phyloP scores from a whole-genome alignment of 2,329 filamentous ascomycete genomes.

The Neonectria punicea region DNA sequence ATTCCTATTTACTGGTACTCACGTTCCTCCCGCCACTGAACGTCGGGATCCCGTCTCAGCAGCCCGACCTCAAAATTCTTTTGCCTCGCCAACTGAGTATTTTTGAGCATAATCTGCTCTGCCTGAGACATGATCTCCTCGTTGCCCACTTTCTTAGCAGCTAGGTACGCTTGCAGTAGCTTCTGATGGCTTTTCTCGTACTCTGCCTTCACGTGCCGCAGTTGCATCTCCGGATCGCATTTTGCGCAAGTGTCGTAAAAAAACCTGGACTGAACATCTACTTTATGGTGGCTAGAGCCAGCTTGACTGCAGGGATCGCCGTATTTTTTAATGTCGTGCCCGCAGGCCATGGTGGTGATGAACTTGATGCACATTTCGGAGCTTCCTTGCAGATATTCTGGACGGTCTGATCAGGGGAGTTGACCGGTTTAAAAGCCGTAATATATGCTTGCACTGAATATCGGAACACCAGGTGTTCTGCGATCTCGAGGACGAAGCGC shows the following conservation, averaged over 20 bases:
- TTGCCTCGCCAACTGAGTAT: slow-evolving; percentile 30
- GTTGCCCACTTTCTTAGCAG: slow-evolving; percentile 39
- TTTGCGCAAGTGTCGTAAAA: slow-evolving; percentile 51
- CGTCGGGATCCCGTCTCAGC: slow-evolving; percentile 33
- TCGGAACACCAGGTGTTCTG: neutral
- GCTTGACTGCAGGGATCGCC: slow-evolving; percentile 19
- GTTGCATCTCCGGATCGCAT: slow-evolving; percentile 48
- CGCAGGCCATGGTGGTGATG: slow-evolving; percentile 44
- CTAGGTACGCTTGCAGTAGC: slow-evolving; percentile 42
- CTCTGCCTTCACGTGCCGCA: slow-evolving; percentile 38
- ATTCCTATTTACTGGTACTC: slow-evolving; percentile 7
- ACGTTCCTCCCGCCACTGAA: slow-evolving; percentile 36
- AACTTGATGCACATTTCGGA: slow-evolving; percentile 37
- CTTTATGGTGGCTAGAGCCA: slow-evolving; percentile 24
- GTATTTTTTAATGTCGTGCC: slow-evolving; percentile 36
- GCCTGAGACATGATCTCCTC: slow-evolving; percentile 36
- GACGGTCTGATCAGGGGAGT: neutral
- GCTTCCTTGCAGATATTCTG: neutral
- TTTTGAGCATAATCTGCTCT: slow-evolving; percentile 37
- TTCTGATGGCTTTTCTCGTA: slow-evolving; percentile 42
- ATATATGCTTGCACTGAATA: neutral
- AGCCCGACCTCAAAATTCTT: slow-evolving; percentile 39
- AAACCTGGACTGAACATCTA: slow-evolving; percentile 27
- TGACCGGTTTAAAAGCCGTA: neutral
- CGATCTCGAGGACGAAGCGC: slow-evolving; percentile 3